Percentiles rank a stretch among this genome's conserved stretches.
phyloP scores from a whole-genome alignment of 768 basidiomycete species.

The Boletus sp. region DNA sequence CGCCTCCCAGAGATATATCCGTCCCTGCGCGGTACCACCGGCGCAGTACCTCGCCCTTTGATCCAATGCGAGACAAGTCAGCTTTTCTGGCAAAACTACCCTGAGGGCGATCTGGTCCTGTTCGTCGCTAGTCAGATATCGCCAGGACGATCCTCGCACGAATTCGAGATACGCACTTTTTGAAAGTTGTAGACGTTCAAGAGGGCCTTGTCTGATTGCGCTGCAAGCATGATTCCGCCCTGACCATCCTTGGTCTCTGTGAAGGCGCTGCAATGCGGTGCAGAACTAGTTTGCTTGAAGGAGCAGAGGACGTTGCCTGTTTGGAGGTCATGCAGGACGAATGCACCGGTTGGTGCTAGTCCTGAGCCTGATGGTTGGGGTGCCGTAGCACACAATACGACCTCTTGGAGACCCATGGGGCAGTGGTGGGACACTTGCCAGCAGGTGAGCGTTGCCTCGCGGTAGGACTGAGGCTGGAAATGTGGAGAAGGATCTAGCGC shows the following conservation, averaged over 20 bases:
- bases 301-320: slow-evolving; percentile 74
- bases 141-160: neutral
- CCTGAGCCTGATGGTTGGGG: slow-evolving; percentile 34
- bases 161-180: slow-evolving; percentile 55
- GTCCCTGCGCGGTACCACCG: slow-evolving; percentile 84
- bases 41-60: slow-evolving; percentile 74
- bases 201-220: slow-evolving; percentile 85
- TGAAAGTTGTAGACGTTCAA: slow-evolving; percentile 92
- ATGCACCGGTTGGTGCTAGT: slow-evolving; percentile 41
- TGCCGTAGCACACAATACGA: slow-evolving; percentile 61
- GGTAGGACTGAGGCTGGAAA: neutral
- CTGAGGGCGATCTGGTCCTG: slow-evolving; percentile 90
- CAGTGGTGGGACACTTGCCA: neutral
- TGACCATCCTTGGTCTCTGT: slow-evolving; percentile 66
- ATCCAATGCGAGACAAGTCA: slow-evolving; percentile 79
- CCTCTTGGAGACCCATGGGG: slow-evolving; percentile 62
- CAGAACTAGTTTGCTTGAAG: slow-evolving; percentile 82
- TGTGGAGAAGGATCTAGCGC: slow-evolving; percentile 9
- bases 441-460: neutral
- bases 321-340: slow-evolving; percentile 80
- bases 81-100: slow-evolving; percentile 86
- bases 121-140: neutral
- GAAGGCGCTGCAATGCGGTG: slow-evolving; percentile 62
- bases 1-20: slow-evolving; percentile 97
- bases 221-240: slow-evolving; percentile 83